A percentile compares a stretch with the other conserved stretches of the same genome.
These are phyloP conservation scores for Bruguiera parviflora DNA, from an alignment of 345 rosid species.

Conservation along the genomic window DNA sequence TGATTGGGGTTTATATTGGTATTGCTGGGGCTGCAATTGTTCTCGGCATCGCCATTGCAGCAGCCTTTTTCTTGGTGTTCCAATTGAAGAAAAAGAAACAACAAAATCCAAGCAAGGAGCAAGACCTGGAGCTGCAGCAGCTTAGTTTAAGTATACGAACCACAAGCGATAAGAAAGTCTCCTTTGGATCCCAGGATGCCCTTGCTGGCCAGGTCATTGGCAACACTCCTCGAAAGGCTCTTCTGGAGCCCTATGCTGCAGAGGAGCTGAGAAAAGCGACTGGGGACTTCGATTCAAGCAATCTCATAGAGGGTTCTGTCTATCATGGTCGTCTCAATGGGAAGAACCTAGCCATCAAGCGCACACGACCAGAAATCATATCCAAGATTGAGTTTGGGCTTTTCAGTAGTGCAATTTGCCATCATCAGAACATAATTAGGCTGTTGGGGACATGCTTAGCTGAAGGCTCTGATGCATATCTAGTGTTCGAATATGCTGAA, in stretches of 20 bases:
- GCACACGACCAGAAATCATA: slow-evolving; percentile 28
- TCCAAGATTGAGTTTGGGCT: slow-evolving; percentile 49
- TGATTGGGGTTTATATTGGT: slow-evolving; percentile 46
- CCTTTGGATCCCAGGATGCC: slow-evolving; percentile 65
- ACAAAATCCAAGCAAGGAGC: slow-evolving; percentile 22
- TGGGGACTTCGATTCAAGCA: slow-evolving; percentile 66
- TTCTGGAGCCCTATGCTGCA: slow-evolving; percentile 48
- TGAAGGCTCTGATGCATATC: slow-evolving; percentile 41
- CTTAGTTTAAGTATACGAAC: slow-evolving; percentile 74
- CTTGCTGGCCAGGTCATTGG: slow-evolving; percentile 41
- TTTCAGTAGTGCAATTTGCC: slow-evolving; percentile 51
- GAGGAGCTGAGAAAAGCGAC: slow-evolving; percentile 78
- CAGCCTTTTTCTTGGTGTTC: slow-evolving; percentile 38
- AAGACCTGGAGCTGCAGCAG: slow-evolving; percentile 65
- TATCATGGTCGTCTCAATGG: slow-evolving; percentile 79
- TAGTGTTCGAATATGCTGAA: slow-evolving; percentile 76
- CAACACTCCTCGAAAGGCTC: slow-evolving; percentile 40
- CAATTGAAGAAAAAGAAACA: slow-evolving; percentile 48
- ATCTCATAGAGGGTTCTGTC: slow-evolving; percentile 70
- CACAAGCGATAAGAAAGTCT: slow-evolving; percentile 76
- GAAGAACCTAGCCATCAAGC: slow-evolving; percentile 69
- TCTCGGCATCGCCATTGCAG: slow-evolving; percentile 50
- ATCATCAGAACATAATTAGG: slow-evolving; percentile 72
- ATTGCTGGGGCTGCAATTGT: slow-evolving; percentile 51
- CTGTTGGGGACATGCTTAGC: slow-evolving; percentile 62